phyloP scores from a whole-genome alignment of 2,329 filamentous ascomycete species.

The Epichloe sibirici region DNA sequence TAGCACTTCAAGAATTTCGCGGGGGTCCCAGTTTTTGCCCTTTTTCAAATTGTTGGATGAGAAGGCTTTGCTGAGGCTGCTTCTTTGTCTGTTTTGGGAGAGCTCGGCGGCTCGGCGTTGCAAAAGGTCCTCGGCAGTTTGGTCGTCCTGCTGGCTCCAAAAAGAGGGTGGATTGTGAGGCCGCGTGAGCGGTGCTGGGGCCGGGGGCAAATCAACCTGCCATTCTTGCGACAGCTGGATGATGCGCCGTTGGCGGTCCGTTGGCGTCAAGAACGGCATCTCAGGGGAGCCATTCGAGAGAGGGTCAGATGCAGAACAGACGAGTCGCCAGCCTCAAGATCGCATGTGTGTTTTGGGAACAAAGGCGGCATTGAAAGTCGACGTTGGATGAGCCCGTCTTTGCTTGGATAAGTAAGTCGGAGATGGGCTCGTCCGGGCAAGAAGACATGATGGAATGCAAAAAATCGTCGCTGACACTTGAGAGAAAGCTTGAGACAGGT shows the following conservation, averaged over 20 bases:
- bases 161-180: slow-evolving; percentile 31
- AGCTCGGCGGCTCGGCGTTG: slow-evolving; percentile 29
- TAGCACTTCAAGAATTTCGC: slow-evolving; percentile 40
- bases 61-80: slow-evolving; percentile 26
- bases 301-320: neutral
- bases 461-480: no score
- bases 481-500: neutral
- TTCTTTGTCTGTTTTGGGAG: slow-evolving; percentile 25
- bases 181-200: slow-evolving; percentile 26
- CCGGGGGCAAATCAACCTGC: slow-evolving; percentile 30
- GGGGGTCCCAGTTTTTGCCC: slow-evolving; percentile 39
- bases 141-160: slow-evolving; percentile 37
- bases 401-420: neutral
- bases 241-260: slow-evolving; percentile 34
- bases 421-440: neutral
- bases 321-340: neutral
- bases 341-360: no score
- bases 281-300: no score
- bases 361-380: no score
- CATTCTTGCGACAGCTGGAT: slow-evolving; percentile 38
- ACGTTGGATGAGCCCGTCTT: no score
- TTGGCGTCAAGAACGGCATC: slow-evolving; percentile 20
- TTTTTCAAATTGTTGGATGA: slow-evolving; percentile 28
- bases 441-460: neutral
- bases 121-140: slow-evolving; percentile 41